phyloP scores from a whole-genome alignment of 176 grass and related monocot genomes.

The Oryza rufipogon region DNA sequence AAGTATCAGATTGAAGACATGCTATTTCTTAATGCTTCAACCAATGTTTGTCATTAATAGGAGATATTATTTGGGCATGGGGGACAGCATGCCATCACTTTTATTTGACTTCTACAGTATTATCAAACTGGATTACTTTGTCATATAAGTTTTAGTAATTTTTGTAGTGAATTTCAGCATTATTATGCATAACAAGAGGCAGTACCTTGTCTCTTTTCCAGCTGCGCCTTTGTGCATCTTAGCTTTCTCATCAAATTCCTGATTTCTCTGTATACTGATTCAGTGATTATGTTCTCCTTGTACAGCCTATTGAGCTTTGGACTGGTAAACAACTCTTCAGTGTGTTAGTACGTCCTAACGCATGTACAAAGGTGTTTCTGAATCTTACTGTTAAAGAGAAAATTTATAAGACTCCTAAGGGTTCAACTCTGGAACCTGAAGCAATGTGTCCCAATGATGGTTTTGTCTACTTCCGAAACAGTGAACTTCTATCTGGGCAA shows the following conservation, averaged over 20 bases:
- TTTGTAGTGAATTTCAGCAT: constrained; percentile 21
- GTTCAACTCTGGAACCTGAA: constrained; percentile 22
- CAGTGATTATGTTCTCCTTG: constrained; percentile 36
- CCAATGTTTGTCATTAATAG: constrained; percentile 26
- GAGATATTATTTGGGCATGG: constrained; percentile 7
- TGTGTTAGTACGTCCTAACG: constrained; percentile 90
- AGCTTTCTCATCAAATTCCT: constrained; percentile 30
- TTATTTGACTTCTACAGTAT: not conserved
- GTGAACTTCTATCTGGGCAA: constrained; percentile 89
- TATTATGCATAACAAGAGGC: constrained; percentile 15
- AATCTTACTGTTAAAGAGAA: constrained; percentile 87
- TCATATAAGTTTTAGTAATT: not conserved
- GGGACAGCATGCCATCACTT: not conserved
- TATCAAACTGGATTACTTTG: constrained; percentile 6
- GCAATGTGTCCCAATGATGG: constrained; percentile 91
- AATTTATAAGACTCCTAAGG: constrained; percentile 42
- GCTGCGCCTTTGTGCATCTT: constrained; percentile 33
- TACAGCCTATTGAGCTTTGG: constrained; percentile 96
- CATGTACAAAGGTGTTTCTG: constrained; percentile 82
- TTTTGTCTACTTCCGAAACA: constrained; percentile 94
- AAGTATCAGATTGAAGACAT: constrained; percentile 8
- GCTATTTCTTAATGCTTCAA: constrained; percentile 8
- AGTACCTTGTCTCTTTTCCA: constrained; percentile 4
- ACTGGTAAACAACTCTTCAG: constrained; percentile 95
- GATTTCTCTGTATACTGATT: constrained; percentile 20